phyloP scores from a whole-genome alignment of 176 grass and related monocot species.

The Oryza longistaminata region DNA sequence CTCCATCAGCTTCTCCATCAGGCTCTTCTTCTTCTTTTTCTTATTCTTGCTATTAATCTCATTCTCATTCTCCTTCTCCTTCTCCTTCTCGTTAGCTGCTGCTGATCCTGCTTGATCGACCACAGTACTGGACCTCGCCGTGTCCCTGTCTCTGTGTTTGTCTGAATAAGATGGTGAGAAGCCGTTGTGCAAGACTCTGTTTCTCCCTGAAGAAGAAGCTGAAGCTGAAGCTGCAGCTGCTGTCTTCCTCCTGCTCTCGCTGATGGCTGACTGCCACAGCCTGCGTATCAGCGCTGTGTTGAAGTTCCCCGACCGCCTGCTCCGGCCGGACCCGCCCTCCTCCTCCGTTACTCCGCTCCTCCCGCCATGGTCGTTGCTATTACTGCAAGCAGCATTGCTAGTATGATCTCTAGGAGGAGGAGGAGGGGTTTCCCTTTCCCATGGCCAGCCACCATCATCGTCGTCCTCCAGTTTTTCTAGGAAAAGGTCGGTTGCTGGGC shows the following conservation, averaged over 20 bases:
- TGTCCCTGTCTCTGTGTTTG: neutral
- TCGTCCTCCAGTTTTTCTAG: conserved; percentile 22
- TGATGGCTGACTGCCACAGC: conserved; percentile 51
- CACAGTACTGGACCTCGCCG: neutral
- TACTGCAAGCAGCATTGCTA: neutral
- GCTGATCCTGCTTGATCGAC: neutral
- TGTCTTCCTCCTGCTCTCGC: conserved; percentile 38
- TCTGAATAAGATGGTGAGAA: neutral
- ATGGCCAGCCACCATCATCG: neutral
- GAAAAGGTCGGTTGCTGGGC: conserved; percentile 57
- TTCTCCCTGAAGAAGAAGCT: neutral
- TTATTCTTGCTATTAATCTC: no score
- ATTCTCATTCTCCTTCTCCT: no score
- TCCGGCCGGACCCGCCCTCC: neutral
- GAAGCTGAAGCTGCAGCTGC: neutral
- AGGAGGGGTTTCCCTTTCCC: neutral
- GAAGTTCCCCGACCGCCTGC: conserved; percentile 13
- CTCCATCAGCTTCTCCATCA: conserved; percentile 58
- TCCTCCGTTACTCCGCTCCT: neutral
- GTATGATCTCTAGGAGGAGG: neutral
- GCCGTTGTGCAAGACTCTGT: neutral
- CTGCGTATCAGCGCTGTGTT: conserved; percentile 44
- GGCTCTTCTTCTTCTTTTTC: conserved; percentile 34
- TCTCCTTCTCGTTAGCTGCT: no score
- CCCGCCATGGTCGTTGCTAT: neutral